Evolutionary conservation across 2,329 filamentous ascomycete genomes (phyloP), one percentile per base, ranked within the genome.

Genomic region (Cordyceps fumosorosea): DNA sequence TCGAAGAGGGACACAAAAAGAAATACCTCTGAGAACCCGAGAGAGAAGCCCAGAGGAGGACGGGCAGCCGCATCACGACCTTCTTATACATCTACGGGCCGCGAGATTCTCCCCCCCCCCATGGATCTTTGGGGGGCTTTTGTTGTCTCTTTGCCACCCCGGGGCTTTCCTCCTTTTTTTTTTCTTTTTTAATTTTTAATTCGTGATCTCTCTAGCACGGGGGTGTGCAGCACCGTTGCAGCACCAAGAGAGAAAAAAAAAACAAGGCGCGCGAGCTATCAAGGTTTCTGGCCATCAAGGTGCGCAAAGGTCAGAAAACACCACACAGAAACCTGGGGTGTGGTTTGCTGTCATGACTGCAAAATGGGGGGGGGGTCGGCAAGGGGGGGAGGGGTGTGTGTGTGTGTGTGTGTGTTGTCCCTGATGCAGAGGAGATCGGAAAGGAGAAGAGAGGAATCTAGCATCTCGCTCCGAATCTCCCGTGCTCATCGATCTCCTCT

Each of bases 271-370:
- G 56, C 16, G 29, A 7, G 50, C 58, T 34, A 60, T 60, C 58
- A 60, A 60, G 58, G 58, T 60, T 12, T 44, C 34, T 48, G 51
- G 3, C 58, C 58, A 60, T 60, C 58, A 60, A 55, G 58, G 58
- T 60, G 18, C 58, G 22, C 58, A 52, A 20, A 4, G n/a, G n/a
- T 22, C 32, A 11, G 22, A 26, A 42, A 42, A 12, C 11, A 40
- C 40, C 14, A 42, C 40, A 10, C 10, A 24, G 29, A 44, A 29
- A 24, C 16, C 42, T 47, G 42, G 42, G 40, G 24, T 47, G 40
- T 40, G 37, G 20, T 22, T 47, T 47, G 45, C 5, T 26, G 55
- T 40, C 26, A 40, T 40, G 10, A 51, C 24, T 14, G 42, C 20
- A 44, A n/a, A 7, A 44, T 11, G n/a, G 44, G 42, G 42, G 42